Conservation (phyloP, 257 asterid genomes). For the Euphrasia confusa region DNA sequence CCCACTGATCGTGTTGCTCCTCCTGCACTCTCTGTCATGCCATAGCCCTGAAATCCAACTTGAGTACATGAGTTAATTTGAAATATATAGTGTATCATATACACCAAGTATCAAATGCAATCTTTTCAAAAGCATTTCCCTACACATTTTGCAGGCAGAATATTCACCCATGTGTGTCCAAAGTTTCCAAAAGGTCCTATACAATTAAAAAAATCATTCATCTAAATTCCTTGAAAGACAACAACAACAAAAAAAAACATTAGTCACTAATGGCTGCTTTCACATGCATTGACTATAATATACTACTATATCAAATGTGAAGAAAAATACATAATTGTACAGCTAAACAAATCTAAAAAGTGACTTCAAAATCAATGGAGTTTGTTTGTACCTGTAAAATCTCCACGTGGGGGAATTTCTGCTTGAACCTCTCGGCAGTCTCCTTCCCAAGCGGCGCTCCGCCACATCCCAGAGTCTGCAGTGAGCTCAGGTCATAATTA, state of each 20-base stretch:
- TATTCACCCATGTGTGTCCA: neutral
- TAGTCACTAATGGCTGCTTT: conserved; percentile 6
- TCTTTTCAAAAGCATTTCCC: neutral
- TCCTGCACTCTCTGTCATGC: conserved; percentile 83
- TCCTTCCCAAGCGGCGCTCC: conserved; percentile 96
- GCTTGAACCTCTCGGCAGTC: conserved; percentile 49
- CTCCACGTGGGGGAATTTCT: conserved; percentile 53
- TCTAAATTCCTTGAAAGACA: neutral
- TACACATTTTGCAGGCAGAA: no score
- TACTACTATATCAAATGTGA: neutral
- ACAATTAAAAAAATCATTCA: neutral
- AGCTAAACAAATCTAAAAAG: neutral
- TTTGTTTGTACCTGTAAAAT: conserved; percentile 52
- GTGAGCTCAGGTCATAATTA: conserved; percentile 64
- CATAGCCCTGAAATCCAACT: conserved; percentile 62
- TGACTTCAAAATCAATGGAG: neutral
- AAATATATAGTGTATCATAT: neutral
- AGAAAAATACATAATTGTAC: neutral
- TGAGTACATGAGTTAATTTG: neutral
- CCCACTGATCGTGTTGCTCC: conserved; percentile 49
- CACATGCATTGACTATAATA: neutral
- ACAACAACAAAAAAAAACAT: neutral
- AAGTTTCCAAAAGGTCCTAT: neutral
- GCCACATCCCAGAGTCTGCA: conserved; percentile 60
- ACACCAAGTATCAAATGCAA: no score